These are phyloP conservation scores for Psilocybe azurescens DNA, from an alignment of 768 basidiomycete genomes.

Conservation along the genomic window DNA sequence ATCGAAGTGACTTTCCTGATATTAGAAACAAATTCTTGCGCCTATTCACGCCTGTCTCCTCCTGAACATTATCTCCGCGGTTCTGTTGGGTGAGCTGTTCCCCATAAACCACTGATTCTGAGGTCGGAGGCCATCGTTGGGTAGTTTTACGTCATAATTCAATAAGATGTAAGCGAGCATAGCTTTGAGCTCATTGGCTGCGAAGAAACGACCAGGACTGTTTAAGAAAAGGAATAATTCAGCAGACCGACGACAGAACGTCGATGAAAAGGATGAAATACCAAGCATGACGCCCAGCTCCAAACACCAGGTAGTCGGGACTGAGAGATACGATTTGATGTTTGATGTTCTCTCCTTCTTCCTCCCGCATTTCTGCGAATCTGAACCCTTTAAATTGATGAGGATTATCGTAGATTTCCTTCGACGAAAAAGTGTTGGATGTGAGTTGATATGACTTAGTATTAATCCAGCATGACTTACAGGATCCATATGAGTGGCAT, in stretches of 20 bases:
- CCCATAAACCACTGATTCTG: constrained; percentile 26
- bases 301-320: constrained; percentile 36
- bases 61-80: constrained; percentile 13
- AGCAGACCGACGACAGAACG: background rate
- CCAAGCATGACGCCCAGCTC: constrained; percentile 38
- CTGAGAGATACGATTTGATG: constrained; percentile 31
- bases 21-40: too few relatives aligned
- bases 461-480: constrained; percentile 3
- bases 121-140: constrained; percentile 29
- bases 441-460: background rate
- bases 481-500: constrained; percentile 34
- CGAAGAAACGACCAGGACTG: constrained; percentile 48
- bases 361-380: constrained; percentile 36
- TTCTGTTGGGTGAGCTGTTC: constrained; percentile 6
- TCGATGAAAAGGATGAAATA: background rate
- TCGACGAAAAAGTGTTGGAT: background rate
- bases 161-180: constrained; percentile 47
- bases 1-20: too few relatives aligned
- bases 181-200: constrained; percentile 30
- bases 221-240: background rate
- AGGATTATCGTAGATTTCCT: constrained; percentile 29
- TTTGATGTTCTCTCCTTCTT: constrained; percentile 20
- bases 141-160: constrained; percentile 45
- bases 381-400: constrained; percentile 47
- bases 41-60: constrained; percentile 2